These are phyloP conservation scores for Ophiostoma piceae DNA, from an alignment of 2,329 filamentous ascomycete genomes.

Conservation along the genomic window DNA sequence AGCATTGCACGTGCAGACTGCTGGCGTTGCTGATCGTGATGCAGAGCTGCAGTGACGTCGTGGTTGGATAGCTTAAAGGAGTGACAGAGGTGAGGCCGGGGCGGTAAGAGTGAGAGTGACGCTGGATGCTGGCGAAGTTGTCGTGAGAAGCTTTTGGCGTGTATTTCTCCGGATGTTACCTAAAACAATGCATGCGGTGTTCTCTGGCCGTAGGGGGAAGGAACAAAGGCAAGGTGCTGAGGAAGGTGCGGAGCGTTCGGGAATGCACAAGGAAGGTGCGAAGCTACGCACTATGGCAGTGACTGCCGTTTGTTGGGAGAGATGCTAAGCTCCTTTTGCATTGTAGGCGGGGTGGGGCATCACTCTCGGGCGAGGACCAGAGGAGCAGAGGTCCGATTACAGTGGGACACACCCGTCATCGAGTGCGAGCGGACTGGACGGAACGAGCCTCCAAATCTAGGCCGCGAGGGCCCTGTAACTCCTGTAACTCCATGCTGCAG, in stretches of 20 bases:
- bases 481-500: too few species aligned
- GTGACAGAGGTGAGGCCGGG: neutral
- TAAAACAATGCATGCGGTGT: neutral
- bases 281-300: slow-evolving; percentile 4
- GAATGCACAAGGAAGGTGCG: neutral
- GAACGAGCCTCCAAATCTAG: neutral
- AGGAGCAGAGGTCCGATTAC: neutral
- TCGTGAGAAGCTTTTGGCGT: neutral
- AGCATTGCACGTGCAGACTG: slow-evolving; percentile 19
- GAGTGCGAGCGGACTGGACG: neutral
- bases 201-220: neutral
- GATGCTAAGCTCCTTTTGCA: neutral
- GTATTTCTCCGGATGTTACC: neutral
- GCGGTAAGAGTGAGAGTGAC: neutral
- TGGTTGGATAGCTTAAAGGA: neutral
- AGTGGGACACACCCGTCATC: neutral
- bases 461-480: neutral
- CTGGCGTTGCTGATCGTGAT: neutral
- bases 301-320: slow-evolving; percentile 7
- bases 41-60: slow-evolving; percentile 12
- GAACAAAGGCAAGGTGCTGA: neutral
- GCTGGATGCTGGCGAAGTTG: neutral
- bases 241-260: neutral
- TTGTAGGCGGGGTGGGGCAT: slow-evolving; percentile 4
- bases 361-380: neutral